phyloP scores from a whole-genome alignment of 306 rosid species.

The Fragaria ananassa region DNA sequence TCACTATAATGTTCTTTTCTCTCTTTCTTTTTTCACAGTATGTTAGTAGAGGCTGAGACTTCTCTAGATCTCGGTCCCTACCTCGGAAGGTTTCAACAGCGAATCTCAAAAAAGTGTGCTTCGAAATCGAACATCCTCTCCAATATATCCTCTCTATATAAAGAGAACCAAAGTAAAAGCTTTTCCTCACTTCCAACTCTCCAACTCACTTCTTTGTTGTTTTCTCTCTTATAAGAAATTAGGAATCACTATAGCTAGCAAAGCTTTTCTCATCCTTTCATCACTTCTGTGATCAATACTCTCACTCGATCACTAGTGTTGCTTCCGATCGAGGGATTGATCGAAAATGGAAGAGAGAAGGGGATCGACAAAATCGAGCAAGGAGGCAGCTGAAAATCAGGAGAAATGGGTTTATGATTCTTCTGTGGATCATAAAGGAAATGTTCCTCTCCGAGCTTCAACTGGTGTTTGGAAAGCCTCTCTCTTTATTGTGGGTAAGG shows the following conservation, averaged over 20 bases:
- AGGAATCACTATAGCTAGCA: background rate
- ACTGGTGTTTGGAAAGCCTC: conserved; percentile 43
- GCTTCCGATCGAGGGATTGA: background rate
- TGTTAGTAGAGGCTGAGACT: background rate
- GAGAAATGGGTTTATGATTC: conserved; percentile 40
- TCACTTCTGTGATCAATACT: background rate
- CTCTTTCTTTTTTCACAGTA: background rate
- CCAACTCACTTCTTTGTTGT: conserved; percentile 6
- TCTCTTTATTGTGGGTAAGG: conserved; percentile 32
- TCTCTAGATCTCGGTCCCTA: background rate
- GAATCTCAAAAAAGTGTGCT: background rate
- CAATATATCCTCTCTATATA: conserved; percentile 58
- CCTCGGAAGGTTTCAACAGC: conserved; percentile 15
- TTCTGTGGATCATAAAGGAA: conserved; percentile 37
- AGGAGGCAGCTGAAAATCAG: conserved; percentile 12
- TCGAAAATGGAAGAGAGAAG: conserved; percentile 4
- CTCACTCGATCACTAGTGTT: background rate
- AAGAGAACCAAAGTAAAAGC: conserved; percentile 19
- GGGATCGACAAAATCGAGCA: conserved; percentile 12
- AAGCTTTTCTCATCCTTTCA: background rate
- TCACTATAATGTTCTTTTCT: background rate
- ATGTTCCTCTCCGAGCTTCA: conserved; percentile 36
- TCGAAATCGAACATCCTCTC: conserved; percentile 17
- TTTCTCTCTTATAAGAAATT: background rate
- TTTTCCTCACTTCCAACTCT: conserved; percentile 3